Conservation (phyloP, 306 rosid genomes). For the Luffa acutangula region DNA sequence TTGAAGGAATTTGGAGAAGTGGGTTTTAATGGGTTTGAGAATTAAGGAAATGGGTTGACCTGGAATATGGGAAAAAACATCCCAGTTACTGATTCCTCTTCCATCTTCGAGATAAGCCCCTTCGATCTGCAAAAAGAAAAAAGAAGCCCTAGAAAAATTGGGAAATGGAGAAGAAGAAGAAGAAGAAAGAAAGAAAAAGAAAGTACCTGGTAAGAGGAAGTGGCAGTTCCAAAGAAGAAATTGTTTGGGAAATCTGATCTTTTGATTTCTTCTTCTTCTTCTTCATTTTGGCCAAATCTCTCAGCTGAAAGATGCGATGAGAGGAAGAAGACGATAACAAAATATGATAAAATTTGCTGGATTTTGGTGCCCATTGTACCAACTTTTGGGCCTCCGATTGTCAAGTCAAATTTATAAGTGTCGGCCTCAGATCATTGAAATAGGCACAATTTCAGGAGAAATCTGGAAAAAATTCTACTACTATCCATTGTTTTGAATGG, state of each 20-base stretch:
- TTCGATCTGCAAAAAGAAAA: conserved; percentile 10
- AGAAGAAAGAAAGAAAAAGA: neutral
- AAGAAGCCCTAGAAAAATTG: neutral
- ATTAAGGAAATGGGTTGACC: conserved; percentile 15
- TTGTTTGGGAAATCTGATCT: conserved; percentile 35
- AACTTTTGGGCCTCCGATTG: neutral
- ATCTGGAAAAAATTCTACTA: too few species aligned
- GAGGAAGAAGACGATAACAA: neutral
- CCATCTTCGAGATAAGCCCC: conserved; percentile 58
- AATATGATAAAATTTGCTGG: neutral
- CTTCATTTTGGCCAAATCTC: neutral
- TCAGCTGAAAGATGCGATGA: neutral
- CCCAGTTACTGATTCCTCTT: conserved; percentile 47
- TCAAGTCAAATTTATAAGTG: too few species aligned
- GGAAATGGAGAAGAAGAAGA: neutral
- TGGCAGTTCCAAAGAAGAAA: conserved; percentile 48
- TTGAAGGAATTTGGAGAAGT: neutral
- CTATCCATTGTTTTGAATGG: too few species aligned
- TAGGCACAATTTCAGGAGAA: too few species aligned
- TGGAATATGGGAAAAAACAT: conserved; percentile 35
- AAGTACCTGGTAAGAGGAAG: conserved; percentile 51
- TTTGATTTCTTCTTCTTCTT: conserved; percentile 18
- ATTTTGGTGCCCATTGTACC: neutral
- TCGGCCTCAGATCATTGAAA: too few species aligned
- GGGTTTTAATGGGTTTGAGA: neutral